Percentiles rank a stretch among this genome's conserved stretches.
phyloP scores from a whole-genome alignment of 164 flowering plant genomes.

The Magnolia changhungtana region DNA sequence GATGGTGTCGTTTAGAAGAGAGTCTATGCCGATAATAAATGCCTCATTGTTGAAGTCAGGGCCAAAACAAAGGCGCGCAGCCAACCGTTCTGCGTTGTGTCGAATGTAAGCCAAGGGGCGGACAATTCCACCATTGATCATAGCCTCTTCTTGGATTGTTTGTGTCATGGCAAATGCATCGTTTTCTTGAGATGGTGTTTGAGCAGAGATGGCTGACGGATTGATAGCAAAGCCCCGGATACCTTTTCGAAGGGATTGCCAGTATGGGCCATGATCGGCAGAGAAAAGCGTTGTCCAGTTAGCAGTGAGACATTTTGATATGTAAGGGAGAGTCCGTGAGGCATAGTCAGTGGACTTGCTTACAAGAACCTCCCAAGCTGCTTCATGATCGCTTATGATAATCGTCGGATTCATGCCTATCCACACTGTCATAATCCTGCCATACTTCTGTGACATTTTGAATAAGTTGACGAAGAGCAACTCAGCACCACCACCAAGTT shows the following conservation, averaged over 20 bases:
- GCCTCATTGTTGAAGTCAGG: neutral
- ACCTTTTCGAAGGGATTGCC: neutral
- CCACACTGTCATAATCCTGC: slow-evolving; percentile 8
- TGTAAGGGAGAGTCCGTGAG: neutral
- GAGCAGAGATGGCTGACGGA: no score
- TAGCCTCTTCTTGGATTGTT: no score
- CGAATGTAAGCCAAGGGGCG: no score
- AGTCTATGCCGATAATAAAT: slow-evolving; percentile 3
- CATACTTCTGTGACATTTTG: neutral
- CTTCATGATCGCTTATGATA: slow-evolving; percentile 4
- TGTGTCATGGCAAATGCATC: no score
- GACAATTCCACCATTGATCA: no score
- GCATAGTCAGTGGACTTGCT: slow-evolving; percentile 7
- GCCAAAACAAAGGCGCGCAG: no score
- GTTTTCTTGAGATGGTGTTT: no score
- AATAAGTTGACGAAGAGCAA: no score
- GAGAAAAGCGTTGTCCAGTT: neutral
- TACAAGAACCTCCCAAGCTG: slow-evolving; percentile 14
- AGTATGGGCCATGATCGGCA: no score
- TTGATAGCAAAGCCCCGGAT: no score
- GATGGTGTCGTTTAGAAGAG: slow-evolving; percentile 4
- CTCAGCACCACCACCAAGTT: no score
- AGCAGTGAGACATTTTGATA: neutral
- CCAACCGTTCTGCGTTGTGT: no score
- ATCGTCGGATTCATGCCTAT: slow-evolving; percentile 2